Evolutionary conservation across 139 green algal genomes (phyloP).

Genomic region (Chlamydomonas sphaeroides): DNA sequence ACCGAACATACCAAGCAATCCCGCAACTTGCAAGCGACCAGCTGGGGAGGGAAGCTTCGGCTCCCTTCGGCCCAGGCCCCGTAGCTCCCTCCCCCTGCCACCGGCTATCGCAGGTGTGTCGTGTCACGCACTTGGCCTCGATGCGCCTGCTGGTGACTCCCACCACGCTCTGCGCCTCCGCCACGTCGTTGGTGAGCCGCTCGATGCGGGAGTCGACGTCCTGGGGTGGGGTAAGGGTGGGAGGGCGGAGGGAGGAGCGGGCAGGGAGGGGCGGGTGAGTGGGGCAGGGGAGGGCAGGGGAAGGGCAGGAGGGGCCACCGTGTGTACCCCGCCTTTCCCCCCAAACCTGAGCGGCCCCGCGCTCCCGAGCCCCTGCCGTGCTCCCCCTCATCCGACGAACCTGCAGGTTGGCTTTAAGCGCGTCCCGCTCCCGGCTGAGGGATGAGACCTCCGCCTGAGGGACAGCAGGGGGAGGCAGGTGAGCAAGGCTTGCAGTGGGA

Average conservation of each 20-base stretch:
- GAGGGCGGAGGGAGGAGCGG: too few relatives aligned
- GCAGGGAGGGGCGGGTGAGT: too few relatives aligned
- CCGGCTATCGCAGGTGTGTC: too few relatives aligned
- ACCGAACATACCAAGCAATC: too few relatives aligned
- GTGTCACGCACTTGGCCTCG: slow-evolving; percentile 30
- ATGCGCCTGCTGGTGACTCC: slow-evolving; percentile 26
- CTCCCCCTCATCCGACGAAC: background rate
- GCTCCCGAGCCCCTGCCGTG: background rate
- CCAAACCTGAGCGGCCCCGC: background rate
- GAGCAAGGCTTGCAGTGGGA: too few relatives aligned
- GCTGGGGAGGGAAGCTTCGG: too few relatives aligned
- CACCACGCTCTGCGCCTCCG: slow-evolving; percentile 23
- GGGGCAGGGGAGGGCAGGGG: too few relatives aligned
- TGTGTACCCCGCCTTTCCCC: background rate
- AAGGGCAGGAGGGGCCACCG: too few relatives aligned
- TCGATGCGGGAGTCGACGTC: slow-evolving; percentile 24
- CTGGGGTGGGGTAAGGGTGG: background rate
- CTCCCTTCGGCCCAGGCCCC: too few relatives aligned
- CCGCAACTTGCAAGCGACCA: too few relatives aligned
- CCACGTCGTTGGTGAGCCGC: slow-evolving; percentile 20
- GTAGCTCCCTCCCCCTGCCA: background rate
- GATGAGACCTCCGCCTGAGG: slow-evolving; percentile 16
- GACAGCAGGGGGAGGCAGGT: too few relatives aligned
- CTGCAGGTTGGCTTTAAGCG: slow-evolving; percentile 27
- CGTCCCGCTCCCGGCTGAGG: slow-evolving; percentile 36